A percentile compares a stretch with the other conserved stretches of the same genome.
phyloP scores from a whole-genome alignment of 2,329 filamentous ascomycete genomes.

The Colletotrichum tamarilloi region DNA sequence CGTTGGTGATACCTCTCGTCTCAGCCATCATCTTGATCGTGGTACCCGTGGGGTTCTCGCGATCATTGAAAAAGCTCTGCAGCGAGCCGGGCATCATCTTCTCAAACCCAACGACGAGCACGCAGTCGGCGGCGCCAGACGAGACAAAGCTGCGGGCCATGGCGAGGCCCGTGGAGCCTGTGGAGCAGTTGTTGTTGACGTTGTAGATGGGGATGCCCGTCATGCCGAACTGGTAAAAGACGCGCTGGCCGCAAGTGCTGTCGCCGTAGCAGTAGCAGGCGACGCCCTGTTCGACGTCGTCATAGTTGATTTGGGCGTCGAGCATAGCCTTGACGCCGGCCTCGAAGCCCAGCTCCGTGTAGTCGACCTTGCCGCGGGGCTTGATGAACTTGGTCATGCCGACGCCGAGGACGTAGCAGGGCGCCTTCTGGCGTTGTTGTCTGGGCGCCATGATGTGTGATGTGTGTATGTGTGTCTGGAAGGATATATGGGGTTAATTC shows the following conservation, averaged over 20 bases:
- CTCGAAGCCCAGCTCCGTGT: constrained; percentile 94
- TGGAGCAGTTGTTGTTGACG: constrained; percentile 98
- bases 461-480: background rate
- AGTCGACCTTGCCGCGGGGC: constrained; percentile 92
- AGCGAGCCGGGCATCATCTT: constrained; percentile 97
- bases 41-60: constrained; percentile 81
- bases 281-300: constrained; percentile 93
- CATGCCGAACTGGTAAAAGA: constrained; percentile 99
- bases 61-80: constrained; percentile 85
- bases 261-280: constrained; percentile 99
- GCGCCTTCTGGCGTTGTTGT: constrained; percentile 57
- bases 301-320: constrained; percentile 92
- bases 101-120: constrained; percentile 94
- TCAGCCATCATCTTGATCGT: constrained; percentile 82
- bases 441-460: constrained; percentile 57
- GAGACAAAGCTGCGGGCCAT: constrained; percentile 85
- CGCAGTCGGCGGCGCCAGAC: constrained; percentile 85
- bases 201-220: constrained; percentile 97
- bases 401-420: constrained; percentile 91
- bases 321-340: constrained; percentile 89
- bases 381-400: constrained; percentile 99
- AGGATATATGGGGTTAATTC: background rate
- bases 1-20: constrained; percentile 83
- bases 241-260: constrained; percentile 92
- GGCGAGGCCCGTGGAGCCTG: constrained; percentile 89